A percentile compares a stretch with the other conserved stretches of the same genome.
phyloP scores from a whole-genome alignment of 1,284 basidiomycete species.

The Mycena sp. region DNA sequence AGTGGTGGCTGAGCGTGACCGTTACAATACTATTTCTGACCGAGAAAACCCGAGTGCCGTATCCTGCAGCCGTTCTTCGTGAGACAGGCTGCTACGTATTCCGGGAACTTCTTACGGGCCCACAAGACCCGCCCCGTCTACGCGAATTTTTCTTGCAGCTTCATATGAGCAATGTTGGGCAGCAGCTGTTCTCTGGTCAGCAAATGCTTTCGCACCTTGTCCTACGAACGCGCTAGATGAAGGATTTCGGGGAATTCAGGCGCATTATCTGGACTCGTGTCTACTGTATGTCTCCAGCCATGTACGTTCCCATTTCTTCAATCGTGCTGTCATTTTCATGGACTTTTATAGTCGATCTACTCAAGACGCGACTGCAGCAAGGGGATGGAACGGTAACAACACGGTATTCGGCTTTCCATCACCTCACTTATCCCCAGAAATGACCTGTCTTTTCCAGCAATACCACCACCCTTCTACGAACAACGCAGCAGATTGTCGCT shows the following conservation, averaged over 20 bases:
- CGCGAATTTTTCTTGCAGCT: neutral
- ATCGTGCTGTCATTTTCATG: constrained; percentile 4
- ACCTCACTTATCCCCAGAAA: neutral
- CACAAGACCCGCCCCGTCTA: neutral
- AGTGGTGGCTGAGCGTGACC: no score
- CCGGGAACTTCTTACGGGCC: no score
- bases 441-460: constrained; percentile 38
- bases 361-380: constrained; percentile 91
- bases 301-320: constrained; percentile 54
- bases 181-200: constrained; percentile 77
- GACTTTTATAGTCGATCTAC: constrained; percentile 73
- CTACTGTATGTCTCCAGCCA: constrained; percentile 80
- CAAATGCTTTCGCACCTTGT: constrained; percentile 17
- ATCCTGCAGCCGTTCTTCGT: no score
- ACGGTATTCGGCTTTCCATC: constrained; percentile 38
- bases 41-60: no score
- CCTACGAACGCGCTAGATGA: constrained; percentile 5
- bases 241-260: constrained; percentile 50
- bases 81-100: no score
- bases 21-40: no score
- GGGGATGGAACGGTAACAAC: constrained; percentile 56
- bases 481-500: constrained; percentile 67
- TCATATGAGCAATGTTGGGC: constrained; percentile 72
- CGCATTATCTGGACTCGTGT: constrained; percentile 78
- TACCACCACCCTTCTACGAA: constrained; percentile 55